These are phyloP conservation scores for Takashimella tepidaria DNA, from an alignment of 1,284 basidiomycete genomes.

Conservation along the genomic window DNA sequence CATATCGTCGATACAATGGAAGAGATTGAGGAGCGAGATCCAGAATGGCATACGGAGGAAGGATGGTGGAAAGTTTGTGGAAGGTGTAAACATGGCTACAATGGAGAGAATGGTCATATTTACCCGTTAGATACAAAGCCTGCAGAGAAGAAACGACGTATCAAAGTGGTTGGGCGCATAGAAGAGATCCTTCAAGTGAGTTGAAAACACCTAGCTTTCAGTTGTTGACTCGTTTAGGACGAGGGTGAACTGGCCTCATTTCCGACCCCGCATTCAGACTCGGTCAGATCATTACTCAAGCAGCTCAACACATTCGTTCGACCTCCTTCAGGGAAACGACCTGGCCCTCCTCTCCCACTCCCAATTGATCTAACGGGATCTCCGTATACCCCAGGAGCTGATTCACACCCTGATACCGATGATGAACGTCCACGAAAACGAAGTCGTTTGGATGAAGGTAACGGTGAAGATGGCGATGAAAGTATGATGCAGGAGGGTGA, in stretches of 20 bases:
- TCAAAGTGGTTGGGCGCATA: constrained; percentile 70
- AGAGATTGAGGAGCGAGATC: not conserved
- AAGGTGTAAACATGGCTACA: constrained; percentile 65
- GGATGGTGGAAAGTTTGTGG: constrained; percentile 62
- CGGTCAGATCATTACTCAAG: constrained; percentile 58
- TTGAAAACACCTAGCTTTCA: no score
- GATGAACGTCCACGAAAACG: constrained; percentile 25
- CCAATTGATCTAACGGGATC: constrained; percentile 26
- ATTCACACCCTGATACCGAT: constrained; percentile 11
- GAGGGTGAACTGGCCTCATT: constrained; percentile 67
- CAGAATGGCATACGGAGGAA: constrained; percentile 27
- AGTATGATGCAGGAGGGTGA: no score
- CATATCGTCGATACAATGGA: constrained; percentile 49
- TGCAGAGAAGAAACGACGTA: constrained; percentile 59
- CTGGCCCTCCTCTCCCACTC: constrained; percentile 25
- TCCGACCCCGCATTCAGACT: constrained; percentile 66
- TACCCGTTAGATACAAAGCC: constrained; percentile 49
- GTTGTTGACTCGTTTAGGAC: constrained; percentile 58
- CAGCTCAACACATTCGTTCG: constrained; percentile 56
- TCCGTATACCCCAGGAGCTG: constrained; percentile 10
- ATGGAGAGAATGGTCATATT: constrained; percentile 65
- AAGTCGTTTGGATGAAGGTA: constrained; percentile 1
- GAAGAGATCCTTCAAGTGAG: constrained; percentile 79
- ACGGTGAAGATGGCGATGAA: constrained; percentile 10
- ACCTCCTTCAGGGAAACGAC: constrained; percentile 36